phyloP scores from a whole-genome alignment of 78 protist genomes.

The Bodo saltans region DNA sequence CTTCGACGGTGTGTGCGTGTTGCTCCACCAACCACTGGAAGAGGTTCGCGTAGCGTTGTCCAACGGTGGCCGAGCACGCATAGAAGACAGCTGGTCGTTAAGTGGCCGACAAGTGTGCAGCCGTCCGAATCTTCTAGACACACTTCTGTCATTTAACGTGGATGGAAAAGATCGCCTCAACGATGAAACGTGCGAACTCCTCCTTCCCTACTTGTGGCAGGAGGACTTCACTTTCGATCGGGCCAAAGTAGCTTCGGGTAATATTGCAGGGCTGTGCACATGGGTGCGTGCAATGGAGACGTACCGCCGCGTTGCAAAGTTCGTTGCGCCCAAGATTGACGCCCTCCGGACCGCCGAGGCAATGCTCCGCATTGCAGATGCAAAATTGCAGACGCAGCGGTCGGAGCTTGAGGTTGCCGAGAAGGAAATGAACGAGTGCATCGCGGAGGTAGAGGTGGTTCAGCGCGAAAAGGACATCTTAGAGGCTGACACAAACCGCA shows the following conservation, averaged over 20 bases:
- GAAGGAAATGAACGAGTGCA: slow-evolving; percentile 46
- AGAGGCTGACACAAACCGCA: slow-evolving; percentile 63
- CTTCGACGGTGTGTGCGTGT: slow-evolving; percentile 77
- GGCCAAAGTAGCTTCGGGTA: slow-evolving; percentile 51
- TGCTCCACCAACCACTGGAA: slow-evolving; percentile 19
- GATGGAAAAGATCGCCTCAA: slow-evolving; percentile 60
- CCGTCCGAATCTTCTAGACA: slow-evolving; percentile 38
- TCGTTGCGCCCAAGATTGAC: slow-evolving; percentile 68
- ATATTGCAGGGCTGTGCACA: slow-evolving; percentile 68
- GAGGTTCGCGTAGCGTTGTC: slow-evolving; percentile 28
- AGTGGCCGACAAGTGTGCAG: slow-evolving; percentile 37
- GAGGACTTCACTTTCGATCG: slow-evolving; percentile 54
- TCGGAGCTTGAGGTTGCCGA: slow-evolving; percentile 61
- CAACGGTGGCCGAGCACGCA: slow-evolving; percentile 30
- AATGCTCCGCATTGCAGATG: slow-evolving; percentile 44
- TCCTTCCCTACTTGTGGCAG: slow-evolving; percentile 61
- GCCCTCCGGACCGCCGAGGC: slow-evolving; percentile 27
- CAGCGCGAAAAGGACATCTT: slow-evolving; percentile 56
- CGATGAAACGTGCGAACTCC: slow-evolving; percentile 79
- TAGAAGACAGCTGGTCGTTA: slow-evolving; percentile 42
- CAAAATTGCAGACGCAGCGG: slow-evolving; percentile 42
- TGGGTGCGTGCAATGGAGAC: slow-evolving; percentile 71
- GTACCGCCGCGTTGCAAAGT: slow-evolving; percentile 58
- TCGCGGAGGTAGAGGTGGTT: slow-evolving; percentile 59
- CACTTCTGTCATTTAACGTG: slow-evolving; percentile 41